These are phyloP conservation scores for Vachellia pachyceras DNA, from an alignment of 306 rosid genomes.

Conservation along the genomic window DNA sequence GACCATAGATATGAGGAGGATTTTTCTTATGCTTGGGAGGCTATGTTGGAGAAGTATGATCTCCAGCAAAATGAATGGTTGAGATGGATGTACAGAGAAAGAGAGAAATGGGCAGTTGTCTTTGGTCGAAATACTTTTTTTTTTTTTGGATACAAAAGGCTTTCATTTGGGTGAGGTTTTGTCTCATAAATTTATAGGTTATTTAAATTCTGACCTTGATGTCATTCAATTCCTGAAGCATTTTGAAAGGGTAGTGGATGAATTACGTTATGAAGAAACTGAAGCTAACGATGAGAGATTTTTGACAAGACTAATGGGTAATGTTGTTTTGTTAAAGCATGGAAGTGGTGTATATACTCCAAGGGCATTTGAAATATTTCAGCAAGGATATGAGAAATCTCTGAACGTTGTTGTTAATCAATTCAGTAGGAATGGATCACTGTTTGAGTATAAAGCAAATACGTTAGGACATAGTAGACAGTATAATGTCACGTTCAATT, in stretches of 20 bases:
- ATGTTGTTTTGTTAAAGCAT: conserved; percentile 60
- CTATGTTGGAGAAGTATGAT: conserved; percentile 57
- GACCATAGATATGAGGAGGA: conserved; percentile 58
- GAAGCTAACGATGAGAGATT: conserved; percentile 62
- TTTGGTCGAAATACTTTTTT: conserved; percentile 59
- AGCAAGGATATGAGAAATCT: conserved; percentile 62
- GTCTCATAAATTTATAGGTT: conserved; percentile 47
- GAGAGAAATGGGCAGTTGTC: conserved; percentile 67
- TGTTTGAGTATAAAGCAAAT: conserved; percentile 56
- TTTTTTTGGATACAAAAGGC: conserved; percentile 54
- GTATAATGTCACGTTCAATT: conserved; percentile 51
- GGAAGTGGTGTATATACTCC: conserved; percentile 59
- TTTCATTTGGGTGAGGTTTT: conserved; percentile 63
- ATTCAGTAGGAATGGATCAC: conserved; percentile 47
- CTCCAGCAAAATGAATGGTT: conserved; percentile 71
- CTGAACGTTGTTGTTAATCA: conserved; percentile 63
- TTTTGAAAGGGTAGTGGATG: conserved; percentile 59
- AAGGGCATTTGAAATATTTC: conserved; percentile 70
- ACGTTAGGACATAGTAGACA: conserved; percentile 57
- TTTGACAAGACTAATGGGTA: conserved; percentile 64
- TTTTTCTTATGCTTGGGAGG: conserved; percentile 59
- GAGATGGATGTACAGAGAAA: conserved; percentile 73
- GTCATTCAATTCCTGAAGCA: conserved; percentile 58
- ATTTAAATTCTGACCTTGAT: conserved; percentile 51
- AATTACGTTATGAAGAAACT: conserved; percentile 60